Evolutionary conservation across 2,329 filamentous ascomycete species (phyloP).

Genomic region (Sporothrix dimorphospora): DNA sequence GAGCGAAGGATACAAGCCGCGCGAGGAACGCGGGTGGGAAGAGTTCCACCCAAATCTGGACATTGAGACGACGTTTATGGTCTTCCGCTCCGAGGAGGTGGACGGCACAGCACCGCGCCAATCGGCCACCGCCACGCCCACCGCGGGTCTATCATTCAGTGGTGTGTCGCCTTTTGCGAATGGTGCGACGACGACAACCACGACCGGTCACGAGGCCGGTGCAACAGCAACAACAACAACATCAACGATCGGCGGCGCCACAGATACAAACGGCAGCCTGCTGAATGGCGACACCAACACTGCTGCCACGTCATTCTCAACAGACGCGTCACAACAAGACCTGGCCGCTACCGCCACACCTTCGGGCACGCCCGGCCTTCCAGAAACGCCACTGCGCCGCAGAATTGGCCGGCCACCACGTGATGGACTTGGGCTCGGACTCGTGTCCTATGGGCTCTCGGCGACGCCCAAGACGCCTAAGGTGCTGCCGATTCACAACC

Average conservation of each 20-base stretch:
- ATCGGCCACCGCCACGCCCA: slow-evolving; percentile 44
- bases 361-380: not conserved
- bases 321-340: not conserved
- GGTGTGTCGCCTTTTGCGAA: slow-evolving; percentile 12
- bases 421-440: slow-evolving; percentile 50
- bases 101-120: slow-evolving; percentile 65
- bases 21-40: slow-evolving; percentile 96
- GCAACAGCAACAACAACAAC: not conserved
- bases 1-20: slow-evolving; percentile 93
- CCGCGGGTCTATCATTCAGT: not conserved
- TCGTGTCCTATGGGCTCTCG: slow-evolving; percentile 54
- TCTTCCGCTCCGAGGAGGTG: slow-evolving; percentile 82
- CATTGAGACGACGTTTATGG: slow-evolving; percentile 76
- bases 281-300: slow-evolving; percentile 17
- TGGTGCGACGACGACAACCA: not conserved
- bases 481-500: slow-evolving; percentile 75
- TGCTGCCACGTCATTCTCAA: not conserved
- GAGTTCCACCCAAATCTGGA: slow-evolving; percentile 97
- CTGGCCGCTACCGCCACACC: not conserved
- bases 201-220: not conserved
- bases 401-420: slow-evolving; percentile 51
- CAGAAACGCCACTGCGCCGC: slow-evolving; percentile 39
- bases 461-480: slow-evolving; percentile 60
- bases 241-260: not conserved
- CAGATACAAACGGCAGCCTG: slow-evolving; percentile 4